These are phyloP conservation scores for Yarrowia deformans DNA, from an alignment of 805 yeast species.

Conservation along the genomic window DNA sequence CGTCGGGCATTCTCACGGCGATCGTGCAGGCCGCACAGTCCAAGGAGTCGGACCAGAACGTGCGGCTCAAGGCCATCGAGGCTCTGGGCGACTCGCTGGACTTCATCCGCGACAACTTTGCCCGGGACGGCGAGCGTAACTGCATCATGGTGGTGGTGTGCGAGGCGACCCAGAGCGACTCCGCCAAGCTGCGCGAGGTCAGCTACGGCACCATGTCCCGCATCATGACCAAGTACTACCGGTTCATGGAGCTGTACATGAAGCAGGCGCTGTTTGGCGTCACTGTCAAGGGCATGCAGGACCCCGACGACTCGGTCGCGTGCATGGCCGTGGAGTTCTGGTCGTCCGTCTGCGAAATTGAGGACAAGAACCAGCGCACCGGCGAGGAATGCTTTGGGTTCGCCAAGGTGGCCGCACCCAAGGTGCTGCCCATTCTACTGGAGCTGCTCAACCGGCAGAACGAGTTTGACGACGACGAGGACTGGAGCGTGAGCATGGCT, in stretches of 20 bases:
- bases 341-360: conserved; percentile 99
- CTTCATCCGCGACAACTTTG: conserved; percentile 87
- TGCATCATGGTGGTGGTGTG: conserved; percentile 98
- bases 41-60: conserved; percentile 73
- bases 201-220: conserved; percentile 95
- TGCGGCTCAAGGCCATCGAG: conserved; percentile 87
- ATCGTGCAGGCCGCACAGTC: conserved; percentile 96
- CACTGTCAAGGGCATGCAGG: conserved; percentile 88
- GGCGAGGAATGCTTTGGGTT: conserved; percentile 67
- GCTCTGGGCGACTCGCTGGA: conserved; percentile 91
- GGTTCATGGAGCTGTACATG: conserved; percentile 93
- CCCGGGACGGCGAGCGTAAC: conserved; percentile 92
- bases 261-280: conserved; percentile 92
- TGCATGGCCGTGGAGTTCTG: conserved; percentile 99
- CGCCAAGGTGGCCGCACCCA: conserved; percentile 81
- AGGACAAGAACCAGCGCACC: conserved; percentile 56
- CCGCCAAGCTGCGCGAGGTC: conserved; percentile 83
- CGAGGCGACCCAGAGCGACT: conserved; percentile 94
- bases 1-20: conserved; percentile 92
- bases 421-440: conserved; percentile 87
- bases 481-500: conserved; percentile 98
- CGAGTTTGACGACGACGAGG: conserved; percentile 88
- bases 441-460: conserved; percentile 83
- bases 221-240: conserved; percentile 88
- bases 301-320: conserved; percentile 81